Conservation (phyloP, 2,329 filamentous ascomycete genomes). For the Penicillium concentricum region DNA sequence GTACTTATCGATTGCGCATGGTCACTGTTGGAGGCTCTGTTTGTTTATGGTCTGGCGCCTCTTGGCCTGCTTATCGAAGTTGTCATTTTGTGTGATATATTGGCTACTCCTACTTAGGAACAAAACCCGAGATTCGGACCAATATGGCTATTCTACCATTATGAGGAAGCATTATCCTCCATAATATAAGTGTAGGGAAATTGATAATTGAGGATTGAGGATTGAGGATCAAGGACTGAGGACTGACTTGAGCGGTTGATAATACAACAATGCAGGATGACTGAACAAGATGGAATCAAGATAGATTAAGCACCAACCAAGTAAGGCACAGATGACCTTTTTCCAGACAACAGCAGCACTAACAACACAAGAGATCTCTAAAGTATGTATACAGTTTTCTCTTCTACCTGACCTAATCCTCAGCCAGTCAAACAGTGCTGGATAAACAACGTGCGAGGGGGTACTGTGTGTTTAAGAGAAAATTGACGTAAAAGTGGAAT, state of each 20-base stretch:
- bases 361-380: constrained; percentile 33
- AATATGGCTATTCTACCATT: constrained; percentile 4
- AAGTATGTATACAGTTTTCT: constrained; percentile 43
- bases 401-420: constrained; percentile 27
- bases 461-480: constrained; percentile 19
- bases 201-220: background rate
- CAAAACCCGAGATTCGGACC: constrained; percentile 8
- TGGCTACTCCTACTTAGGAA: constrained; percentile 6
- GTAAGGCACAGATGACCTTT: constrained; percentile 23
- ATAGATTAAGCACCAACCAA: constrained; percentile 27
- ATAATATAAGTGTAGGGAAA: background rate
- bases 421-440: constrained; percentile 18
- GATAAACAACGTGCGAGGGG: constrained; percentile 15
- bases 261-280: constrained; percentile 15
- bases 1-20: constrained; percentile 29
- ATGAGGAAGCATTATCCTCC: background rate
- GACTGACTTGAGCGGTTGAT: constrained; percentile 3
- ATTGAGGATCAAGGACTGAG: constrained; percentile 14
- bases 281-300: constrained; percentile 17
- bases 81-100: constrained; percentile 9
- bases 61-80: background rate
- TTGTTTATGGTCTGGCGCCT: background rate
- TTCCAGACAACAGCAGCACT: constrained; percentile 30
- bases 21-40: constrained; percentile 8
- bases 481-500: constrained; percentile 25